These are phyloP conservation scores for thale cress (Arabidopsis thaliana) DNA, from an alignment of 345 rosid genomes.

Conservation along the genomic window DNA sequence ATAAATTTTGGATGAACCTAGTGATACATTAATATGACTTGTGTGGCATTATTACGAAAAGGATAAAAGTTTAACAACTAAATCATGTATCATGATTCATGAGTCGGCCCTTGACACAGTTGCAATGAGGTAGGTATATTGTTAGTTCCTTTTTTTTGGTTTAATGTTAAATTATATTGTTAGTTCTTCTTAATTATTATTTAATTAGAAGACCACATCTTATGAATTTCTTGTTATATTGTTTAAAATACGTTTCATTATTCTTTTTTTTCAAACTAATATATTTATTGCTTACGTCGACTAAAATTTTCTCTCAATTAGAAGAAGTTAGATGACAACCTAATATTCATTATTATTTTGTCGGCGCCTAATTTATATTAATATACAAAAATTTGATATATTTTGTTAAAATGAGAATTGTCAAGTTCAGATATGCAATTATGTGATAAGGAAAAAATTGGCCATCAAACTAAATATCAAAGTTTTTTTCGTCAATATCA, in stretches of 20 bases:
- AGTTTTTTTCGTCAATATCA: constrained; percentile 13
- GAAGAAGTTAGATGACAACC: constrained; percentile 26
- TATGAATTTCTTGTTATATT: background rate
- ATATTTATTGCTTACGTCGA: background rate
- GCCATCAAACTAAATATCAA: background rate
- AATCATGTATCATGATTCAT: background rate
- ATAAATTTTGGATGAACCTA: background rate
- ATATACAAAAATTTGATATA: constrained; percentile 6
- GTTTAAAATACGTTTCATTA: background rate
- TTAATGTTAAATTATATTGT: background rate
- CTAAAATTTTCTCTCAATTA: background rate
- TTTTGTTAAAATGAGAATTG: background rate
- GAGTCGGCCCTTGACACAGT: background rate
- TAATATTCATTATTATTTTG: constrained; percentile 29
- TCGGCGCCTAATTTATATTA: constrained; percentile 30
- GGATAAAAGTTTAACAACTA: no score
- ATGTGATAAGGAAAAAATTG: background rate
- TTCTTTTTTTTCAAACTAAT: background rate
- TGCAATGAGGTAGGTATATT: background rate
- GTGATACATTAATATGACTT: background rate
- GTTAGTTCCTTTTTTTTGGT: background rate
- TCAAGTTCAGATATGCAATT: constrained; percentile 9
- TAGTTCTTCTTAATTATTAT: constrained; percentile 3
- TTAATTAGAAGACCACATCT: constrained; percentile 11
- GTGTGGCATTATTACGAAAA: no score